These are phyloP conservation scores for Syzygium oleosum DNA, from an alignment of 345 rosid genomes.

Conservation along the genomic window DNA sequence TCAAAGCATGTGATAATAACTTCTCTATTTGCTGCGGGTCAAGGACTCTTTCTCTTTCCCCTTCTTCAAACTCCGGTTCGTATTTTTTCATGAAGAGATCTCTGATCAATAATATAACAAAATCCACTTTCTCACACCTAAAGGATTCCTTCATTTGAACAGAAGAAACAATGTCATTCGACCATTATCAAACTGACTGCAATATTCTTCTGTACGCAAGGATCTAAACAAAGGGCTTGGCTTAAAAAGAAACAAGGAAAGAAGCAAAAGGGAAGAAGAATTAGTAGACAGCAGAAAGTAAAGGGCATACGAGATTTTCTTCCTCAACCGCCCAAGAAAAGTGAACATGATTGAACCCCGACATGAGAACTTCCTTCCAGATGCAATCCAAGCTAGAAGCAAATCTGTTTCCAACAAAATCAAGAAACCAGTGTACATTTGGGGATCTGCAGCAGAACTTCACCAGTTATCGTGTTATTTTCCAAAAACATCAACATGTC, in stretches of 20 bases:
- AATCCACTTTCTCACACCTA: background rate
- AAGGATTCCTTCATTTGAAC: background rate
- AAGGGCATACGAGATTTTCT: background rate
- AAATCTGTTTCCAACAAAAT: background rate
- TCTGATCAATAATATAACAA: background rate
- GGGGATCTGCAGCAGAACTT: background rate
- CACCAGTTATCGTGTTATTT: background rate
- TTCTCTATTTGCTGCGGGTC: too few relatives aligned
- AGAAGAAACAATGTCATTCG: background rate
- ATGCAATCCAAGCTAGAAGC: background rate
- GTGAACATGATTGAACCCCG: background rate
- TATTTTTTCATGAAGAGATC: background rate
- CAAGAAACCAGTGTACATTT: too few relatives aligned
- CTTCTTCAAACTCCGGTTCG: background rate
- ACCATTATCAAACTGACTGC: background rate
- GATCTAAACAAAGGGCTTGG: background rate
- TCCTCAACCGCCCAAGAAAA: background rate
- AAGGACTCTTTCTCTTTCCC: background rate
- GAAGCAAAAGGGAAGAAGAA: background rate
- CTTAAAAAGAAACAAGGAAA: background rate
- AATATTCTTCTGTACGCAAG: background rate
- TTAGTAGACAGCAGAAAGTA: background rate
- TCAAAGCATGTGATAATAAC: too few relatives aligned
- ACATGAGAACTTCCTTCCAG: background rate
- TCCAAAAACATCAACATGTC: background rate